These are phyloP conservation scores for Mallotus japonicus DNA, from an alignment of 441 rosid species.

Conservation along the genomic window DNA sequence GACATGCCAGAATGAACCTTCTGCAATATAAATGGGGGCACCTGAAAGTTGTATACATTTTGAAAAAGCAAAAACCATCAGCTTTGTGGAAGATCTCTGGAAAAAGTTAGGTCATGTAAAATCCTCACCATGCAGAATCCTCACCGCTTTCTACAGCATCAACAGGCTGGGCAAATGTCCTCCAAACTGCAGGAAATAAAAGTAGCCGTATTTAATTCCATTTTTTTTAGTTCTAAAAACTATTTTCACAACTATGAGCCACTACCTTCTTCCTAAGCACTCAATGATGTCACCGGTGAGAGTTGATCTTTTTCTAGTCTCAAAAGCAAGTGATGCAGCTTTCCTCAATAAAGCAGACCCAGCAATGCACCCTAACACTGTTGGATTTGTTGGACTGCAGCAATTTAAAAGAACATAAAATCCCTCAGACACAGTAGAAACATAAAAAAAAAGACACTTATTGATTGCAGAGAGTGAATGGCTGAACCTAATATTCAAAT, in stretches of 20 bases:
- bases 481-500: constrained; percentile 42
- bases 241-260: neutral
- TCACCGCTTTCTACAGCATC: constrained; percentile 1
- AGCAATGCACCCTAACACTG: constrained; percentile 77
- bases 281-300: constrained; percentile 80
- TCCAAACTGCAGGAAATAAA: constrained; percentile 58
- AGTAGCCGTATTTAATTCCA: neutral
- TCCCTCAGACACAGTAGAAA: neutral
- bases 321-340: constrained; percentile 78
- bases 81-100: too few relatives aligned
- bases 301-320: constrained; percentile 67
- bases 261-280: constrained; percentile 70
- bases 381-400: constrained; percentile 56
- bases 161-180: constrained; percentile 60
- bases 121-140: neutral
- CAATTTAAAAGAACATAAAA: constrained; percentile 9
- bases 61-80: neutral
- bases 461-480: neutral
- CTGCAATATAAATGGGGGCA: too few relatives aligned
- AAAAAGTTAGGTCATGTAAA: neutral
- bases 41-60: too few relatives aligned
- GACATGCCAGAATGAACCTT: too few relatives aligned
- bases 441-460: neutral
- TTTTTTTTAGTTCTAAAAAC: constrained; percentile 1
- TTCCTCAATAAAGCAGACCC: constrained; percentile 78